Base-by-base conservation (phyloP, 139 green algal genomes). In the Edaphochlamys debaryana region DNA sequence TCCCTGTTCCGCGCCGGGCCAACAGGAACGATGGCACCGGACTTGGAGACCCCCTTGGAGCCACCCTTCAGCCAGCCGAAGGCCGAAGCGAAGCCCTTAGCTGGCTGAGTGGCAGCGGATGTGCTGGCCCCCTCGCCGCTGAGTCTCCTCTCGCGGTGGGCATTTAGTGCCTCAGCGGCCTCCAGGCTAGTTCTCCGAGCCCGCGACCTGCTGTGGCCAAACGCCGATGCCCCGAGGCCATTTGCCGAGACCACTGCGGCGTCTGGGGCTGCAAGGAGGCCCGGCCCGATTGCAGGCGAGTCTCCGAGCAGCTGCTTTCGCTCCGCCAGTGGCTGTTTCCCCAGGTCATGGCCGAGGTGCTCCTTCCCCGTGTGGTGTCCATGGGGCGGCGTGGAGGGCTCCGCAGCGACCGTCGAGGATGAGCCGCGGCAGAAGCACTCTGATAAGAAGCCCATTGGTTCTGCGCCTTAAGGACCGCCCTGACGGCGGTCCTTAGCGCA, bases 51-150 rank as follows among this genome's bases (percentile, higher is more conserved):
- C 30, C 40, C 25, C 56, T 29, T 30, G 27, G 32, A 50, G 62
- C 75, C n/a, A n/a, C n/a, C 62, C 27, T 82, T 82, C 9, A 82
- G 63, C 76, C 76, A 82, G 17, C 63, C 76, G 62, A 62, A 82
- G 76, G 34, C n/a, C n/a, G n/a, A 48, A 41, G 73, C 42, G 5
- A 78, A 25, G 8, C 60, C 60, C 9, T 69, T 62, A 0, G n/a
- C n/a, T n/a, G n/a, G n/a, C n/a, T n/a, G n/a, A n/a, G n/a, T n/a
- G n/a, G n/a, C n/a, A n/a, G n/a, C n/a, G n/a, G n/a, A n/a, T n/a
- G n/a, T n/a, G n/a, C n/a, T n/a, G n/a, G n/a, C n/a, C n/a, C n/a
- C n/a, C n/a, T n/a, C n/a, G n/a, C n/a, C n/a, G n/a, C n/a, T n/a
- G n/a, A 30, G 17, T 30, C 76, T 62, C 63, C 76, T 41, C 76